Evolutionary conservation across 75 land plant genomes (phyloP).

Genomic region (Picea glauca): DNA sequence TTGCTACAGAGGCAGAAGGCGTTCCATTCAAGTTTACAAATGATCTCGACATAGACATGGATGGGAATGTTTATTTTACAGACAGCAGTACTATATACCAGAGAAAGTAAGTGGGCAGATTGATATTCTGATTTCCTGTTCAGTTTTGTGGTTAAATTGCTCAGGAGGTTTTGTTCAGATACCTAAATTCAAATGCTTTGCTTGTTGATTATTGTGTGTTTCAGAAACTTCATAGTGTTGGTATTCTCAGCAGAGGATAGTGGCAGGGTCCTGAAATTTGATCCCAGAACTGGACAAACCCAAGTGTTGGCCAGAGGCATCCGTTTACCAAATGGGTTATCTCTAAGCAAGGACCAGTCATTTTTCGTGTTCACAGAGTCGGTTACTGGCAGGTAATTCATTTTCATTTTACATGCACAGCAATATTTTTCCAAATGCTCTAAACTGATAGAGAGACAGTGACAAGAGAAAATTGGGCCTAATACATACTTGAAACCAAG

Average conservation of each 20-base stretch:
- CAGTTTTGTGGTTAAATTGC: neutral
- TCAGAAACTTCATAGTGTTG: constrained; percentile 31
- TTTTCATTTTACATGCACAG: too few species aligned
- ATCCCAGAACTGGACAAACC: constrained; percentile 29
- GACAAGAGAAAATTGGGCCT: too few species aligned
- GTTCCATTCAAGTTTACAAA: constrained; percentile 17
- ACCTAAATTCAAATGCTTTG: neutral
- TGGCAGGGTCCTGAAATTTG: constrained; percentile 41
- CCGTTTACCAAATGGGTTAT: constrained; percentile 39
- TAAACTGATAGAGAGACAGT: too few species aligned
- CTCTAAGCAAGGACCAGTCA: constrained; percentile 39
- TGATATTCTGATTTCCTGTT: neutral
- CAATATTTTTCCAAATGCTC: too few species aligned
- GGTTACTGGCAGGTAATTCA: constrained; percentile 17
- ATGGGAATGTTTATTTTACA: constrained; percentile 26
- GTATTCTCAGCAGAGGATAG: constrained; percentile 32
- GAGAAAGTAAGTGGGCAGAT: neutral
- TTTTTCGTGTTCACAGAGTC: constrained; percentile 31
- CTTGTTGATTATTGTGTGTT: neutral
- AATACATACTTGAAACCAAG: too few species aligned
- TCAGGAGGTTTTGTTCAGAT: neutral
- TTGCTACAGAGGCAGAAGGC: constrained; percentile 27
- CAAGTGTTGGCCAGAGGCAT: constrained; percentile 19
- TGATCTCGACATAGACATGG: constrained; percentile 23
- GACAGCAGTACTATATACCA: constrained; percentile 13